Conservation (phyloP, 495 filamentous ascomycete species). For the Articulospora tetracladia region DNA sequence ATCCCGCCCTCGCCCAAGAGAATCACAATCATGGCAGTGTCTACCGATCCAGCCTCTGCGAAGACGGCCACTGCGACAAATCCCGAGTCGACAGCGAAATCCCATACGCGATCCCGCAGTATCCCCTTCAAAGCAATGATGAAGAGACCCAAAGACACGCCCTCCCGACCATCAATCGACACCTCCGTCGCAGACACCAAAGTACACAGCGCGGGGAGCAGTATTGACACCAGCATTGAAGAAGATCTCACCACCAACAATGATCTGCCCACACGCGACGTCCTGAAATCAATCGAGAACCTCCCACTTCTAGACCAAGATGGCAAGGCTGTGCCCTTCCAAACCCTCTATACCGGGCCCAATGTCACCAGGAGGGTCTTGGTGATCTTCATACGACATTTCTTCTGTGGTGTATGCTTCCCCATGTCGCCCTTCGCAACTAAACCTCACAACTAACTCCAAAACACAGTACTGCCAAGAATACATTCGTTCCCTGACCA, state of each 20-base stretch:
- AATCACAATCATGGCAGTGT: background rate
- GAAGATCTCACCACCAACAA: slow-evolving; percentile 47
- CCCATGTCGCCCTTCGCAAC: background rate
- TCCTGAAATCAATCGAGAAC: slow-evolving; percentile 46
- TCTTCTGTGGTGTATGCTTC: slow-evolving; percentile 78
- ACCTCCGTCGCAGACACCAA: background rate
- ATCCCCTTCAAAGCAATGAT: background rate
- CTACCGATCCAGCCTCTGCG: background rate
- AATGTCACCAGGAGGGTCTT: slow-evolving; percentile 54
- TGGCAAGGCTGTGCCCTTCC: slow-evolving; percentile 60
- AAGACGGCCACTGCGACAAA: background rate
- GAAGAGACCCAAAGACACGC: background rate
- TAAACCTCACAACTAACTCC: slow-evolving; percentile 12
- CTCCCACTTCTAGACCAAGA: slow-evolving; percentile 61
- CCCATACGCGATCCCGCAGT: background rate
- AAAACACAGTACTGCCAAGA: slow-evolving; percentile 62
- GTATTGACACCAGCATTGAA: slow-evolving; percentile 32
- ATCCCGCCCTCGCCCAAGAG: background rate
- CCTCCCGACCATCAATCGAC: background rate
- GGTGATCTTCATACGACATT: slow-evolving; percentile 82
- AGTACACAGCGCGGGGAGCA: slow-evolving; percentile 10
- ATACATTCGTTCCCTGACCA: slow-evolving; percentile 62
- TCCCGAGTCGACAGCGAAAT: background rate
- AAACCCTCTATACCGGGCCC: slow-evolving; percentile 59
- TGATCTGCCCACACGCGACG: slow-evolving; percentile 45